Base-by-base conservation (phyloP, 257 asterid species). In the Prunella vulgaris region DNA sequence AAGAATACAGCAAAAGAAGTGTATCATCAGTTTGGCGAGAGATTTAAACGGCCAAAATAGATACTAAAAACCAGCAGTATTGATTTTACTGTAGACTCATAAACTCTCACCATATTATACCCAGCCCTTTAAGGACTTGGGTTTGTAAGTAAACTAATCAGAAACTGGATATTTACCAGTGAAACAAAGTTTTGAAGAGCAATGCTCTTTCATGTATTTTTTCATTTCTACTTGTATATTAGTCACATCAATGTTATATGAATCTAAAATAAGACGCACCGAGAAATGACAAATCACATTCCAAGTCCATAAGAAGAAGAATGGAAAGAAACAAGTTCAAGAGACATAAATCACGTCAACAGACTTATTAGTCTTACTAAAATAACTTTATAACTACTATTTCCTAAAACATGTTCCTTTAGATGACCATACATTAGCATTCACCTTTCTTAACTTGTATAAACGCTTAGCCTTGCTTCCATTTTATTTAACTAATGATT, bases 11-110 rank as follows among this genome's bases (percentile, higher is more conserved):
- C 67, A 60, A 61, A 10, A 54, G 38, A 59, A 48, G 40, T 52
- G 28, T 40, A 42, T 49, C 58, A 74, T 76, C 75, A 53, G 40
- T 20, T 48, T 63, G 62, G 27, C 18, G 49, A 51, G 58, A 66
- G 56, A 62, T 54, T 52, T n/a, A 25, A 24, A 51, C 42, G 25
- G 17, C 27, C 51, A 59, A 65, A 64, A 22, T 9, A 3, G 56
- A 38, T 42, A n/a, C 35, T 17, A 10, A 24, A 35, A 32, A 27
- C 13, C n/a, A 48, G 28, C 30, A 46, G 10, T 27, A 69, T 32
- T 14, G 27, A 69, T 30, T 56, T 57, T 20, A 37, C 15, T 30
- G 32, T 40, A 48, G 32, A 64, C 14, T 48, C 35, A 32, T 32
- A 32, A 32, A 32, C 37, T 32, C 37, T 69, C 25, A 64, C 30